phyloP scores from a whole-genome alignment of 176 grass and related monocot species.

The Hyparrhenia diplandra region DNA sequence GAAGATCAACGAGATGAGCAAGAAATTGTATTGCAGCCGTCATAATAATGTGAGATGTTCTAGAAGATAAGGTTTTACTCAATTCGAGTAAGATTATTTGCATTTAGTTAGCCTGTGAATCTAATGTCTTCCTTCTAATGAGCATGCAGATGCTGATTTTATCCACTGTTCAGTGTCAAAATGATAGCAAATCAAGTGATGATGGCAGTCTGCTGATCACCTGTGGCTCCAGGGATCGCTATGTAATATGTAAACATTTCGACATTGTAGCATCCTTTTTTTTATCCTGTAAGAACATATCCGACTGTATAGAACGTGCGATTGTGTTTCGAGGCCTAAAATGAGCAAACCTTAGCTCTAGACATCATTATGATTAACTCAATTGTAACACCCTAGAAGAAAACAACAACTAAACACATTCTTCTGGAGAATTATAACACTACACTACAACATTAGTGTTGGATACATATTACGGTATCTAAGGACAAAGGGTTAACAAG shows the following conservation, averaged over 20 bases:
- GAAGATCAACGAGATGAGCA: conserved; percentile 21
- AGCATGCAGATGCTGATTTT: neutral
- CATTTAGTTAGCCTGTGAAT: neutral
- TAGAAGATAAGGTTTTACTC: conserved; percentile 10
- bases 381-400: no score
- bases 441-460: no score
- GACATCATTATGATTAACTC: neutral
- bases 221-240: neutral
- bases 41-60: conserved; percentile 35
- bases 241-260: conserved; percentile 14
- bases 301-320: conserved; percentile 6
- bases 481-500: no score
- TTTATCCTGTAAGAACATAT: conserved; percentile 10
- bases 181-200: neutral
- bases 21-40: conserved; percentile 31
- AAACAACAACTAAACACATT: no score
- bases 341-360: neutral
- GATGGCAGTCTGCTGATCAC: neutral
- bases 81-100: neutral
- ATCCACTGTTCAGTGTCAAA: conserved; percentile 1
- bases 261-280: neutral
- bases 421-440: no score
- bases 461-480: no score
- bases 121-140: neutral
- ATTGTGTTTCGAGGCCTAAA: neutral